Conservation (phyloP, 176 grass and related monocot species). For the Cocos nucifera region DNA sequence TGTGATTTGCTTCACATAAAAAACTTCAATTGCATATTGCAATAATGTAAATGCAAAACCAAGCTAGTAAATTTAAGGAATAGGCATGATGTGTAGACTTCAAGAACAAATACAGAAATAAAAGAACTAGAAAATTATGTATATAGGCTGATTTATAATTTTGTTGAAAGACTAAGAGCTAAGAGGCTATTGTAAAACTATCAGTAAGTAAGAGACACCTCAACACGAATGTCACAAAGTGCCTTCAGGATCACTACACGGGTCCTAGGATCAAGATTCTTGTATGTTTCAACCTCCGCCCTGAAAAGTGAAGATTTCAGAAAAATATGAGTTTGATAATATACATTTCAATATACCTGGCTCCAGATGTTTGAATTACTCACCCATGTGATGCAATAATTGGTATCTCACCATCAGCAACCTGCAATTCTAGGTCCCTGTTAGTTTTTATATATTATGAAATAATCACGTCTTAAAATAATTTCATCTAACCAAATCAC, state of each 20-base stretch:
- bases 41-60: slow-evolving; percentile 1
- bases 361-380: slow-evolving; percentile 18
- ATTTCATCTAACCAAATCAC: slow-evolving; percentile 9
- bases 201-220: background rate
- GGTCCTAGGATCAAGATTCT: slow-evolving; percentile 11
- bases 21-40: background rate
- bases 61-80: background rate
- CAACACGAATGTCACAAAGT: slow-evolving; percentile 14
- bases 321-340: no score
- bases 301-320: slow-evolving; percentile 27
- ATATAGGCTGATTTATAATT: no score
- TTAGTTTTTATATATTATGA: slow-evolving; percentile 20
- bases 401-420: slow-evolving; percentile 76
- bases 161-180: no score
- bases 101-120: no score
- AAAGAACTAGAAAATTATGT: no score
- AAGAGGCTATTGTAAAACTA: no score
- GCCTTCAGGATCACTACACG: slow-evolving; percentile 7
- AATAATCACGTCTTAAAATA: slow-evolving; percentile 22
- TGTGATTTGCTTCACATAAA: background rate
- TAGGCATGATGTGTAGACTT: no score
- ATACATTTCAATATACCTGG: no score
- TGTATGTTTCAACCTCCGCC: slow-evolving; percentile 16
- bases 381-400: slow-evolving; percentile 84
- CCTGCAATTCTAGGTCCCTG: slow-evolving; percentile 39